Evolutionary conservation across 352 stramenopile species (phyloP), one percentile per base, ranked within the genome.

Genomic region (Elongisporangium undulatum): DNA sequence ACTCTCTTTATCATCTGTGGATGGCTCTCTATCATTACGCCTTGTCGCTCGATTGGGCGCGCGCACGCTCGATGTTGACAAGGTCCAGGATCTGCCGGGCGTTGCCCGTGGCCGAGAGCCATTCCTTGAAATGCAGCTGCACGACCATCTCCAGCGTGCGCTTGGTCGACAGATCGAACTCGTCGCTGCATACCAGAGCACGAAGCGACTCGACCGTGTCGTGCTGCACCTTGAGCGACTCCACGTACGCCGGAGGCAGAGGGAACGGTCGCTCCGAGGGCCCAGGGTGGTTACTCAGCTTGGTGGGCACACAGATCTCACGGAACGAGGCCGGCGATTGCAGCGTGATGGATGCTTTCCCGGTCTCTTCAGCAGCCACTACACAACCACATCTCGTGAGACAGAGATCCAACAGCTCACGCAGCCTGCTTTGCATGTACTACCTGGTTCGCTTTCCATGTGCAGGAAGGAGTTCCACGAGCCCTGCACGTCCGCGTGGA

Each of bases 51-150:
- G 29, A 41, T 4, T 41, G 29, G 5, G 56, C 63, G 57, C 72
- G 75, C 24, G 62, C 63, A 23, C 72, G 75, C 63, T 94, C 85
- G 21, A 94, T 79, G 13, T 94, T 79, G 54, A 97, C 87, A 10
- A 97, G 69, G 58, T 97, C 89, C 23, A 96, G 74, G 22, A 97
- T 88, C 71, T 97, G 87, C 8, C 89, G 79, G 58, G 90, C 77
- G 52, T 96, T 93, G 59, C 86, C 89, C 17, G 87, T 93, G 9
- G 82, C 67, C 16, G 86, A 85, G 16, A 97, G 78, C 89, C 89
- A 97, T 64, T 97, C 87, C 67, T 91, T 92, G 62, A 93, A 94
- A 26, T 79, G 81, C 56, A 80, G 64, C 64, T 95, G 83, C 58
- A 95, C 90, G 53, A 91, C 78, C 59, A 80, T 78, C 62, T 95